Conservation (phyloP, 805 yeast genomes). For the Pichia exigua region DNA sequence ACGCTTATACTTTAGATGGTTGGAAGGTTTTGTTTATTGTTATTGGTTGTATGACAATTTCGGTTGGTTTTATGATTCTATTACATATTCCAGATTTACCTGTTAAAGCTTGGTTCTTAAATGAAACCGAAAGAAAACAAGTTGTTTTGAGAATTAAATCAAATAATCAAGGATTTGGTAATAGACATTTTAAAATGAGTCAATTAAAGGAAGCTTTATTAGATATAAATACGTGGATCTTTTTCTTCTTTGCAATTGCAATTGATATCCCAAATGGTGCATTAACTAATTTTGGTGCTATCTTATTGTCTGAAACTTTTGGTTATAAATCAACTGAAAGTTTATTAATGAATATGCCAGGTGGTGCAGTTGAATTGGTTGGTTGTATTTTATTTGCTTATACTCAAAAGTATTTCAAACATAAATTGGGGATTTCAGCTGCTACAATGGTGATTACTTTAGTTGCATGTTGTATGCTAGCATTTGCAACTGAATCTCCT, state of each 20-base stretch:
- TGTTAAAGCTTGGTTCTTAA: constrained; percentile 28
- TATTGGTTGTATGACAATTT: constrained; percentile 28
- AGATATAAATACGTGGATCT: constrained; percentile 36
- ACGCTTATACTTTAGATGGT: constrained; percentile 16
- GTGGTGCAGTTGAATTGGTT: constrained; percentile 26
- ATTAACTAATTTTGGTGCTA: constrained; percentile 40
- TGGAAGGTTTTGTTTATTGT: constrained; percentile 31
- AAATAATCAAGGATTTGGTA: constrained; percentile 31
- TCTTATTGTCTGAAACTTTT: constrained; percentile 25
- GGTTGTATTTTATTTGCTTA: constrained; percentile 28
- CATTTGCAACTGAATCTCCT: constrained; percentile 15
- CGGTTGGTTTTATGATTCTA: constrained; percentile 25
- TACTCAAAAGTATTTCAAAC: constrained; percentile 19
- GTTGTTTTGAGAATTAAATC: constrained; percentile 26
- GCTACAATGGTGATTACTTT: constrained; percentile 13
- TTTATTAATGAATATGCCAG: constrained; percentile 22
- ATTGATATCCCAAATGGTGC: constrained; percentile 30
- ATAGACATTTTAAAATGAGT: constrained; percentile 20
- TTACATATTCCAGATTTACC: constrained; percentile 29
- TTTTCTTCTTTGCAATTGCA: constrained; percentile 24
- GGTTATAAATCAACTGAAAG: constrained; percentile 24
- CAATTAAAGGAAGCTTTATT: constrained; percentile 24
- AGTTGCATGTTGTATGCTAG: constrained; percentile 12
- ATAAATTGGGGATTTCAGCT: constrained; percentile 18
- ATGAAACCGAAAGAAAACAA: constrained; percentile 31